Evolutionary conservation across 2,329 filamentous ascomycete species (phyloP), one percentile per base, ranked within the genome.

Genomic region (Mollisiaceae sp.): DNA sequence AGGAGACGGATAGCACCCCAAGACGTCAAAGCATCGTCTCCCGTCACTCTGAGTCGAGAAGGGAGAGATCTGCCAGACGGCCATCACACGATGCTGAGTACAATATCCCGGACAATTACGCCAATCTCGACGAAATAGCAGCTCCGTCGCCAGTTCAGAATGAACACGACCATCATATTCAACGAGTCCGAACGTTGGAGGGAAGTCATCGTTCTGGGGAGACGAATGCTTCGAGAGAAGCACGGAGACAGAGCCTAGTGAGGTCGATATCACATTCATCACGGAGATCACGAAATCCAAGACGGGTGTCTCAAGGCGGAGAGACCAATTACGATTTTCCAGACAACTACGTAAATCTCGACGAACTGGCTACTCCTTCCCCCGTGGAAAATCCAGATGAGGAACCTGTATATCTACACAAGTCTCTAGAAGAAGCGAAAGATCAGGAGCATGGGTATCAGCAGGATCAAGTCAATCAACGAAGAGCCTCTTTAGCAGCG

Each of bases 331-430:
- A 74, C 47, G 59, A 72, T 57, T 41, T 73, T 18, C 70, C 72
- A 9, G 69, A 74, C 47, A 65, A 69, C 45, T 83, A 81, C 65
- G 76, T 70, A 50, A 80, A 82, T 66, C 73, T 84, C 27, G 77
- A 80, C 64, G 83, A 85, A 70, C 66, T 80, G 4, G 75, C 75
- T 0, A 77, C 74, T 2, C 78, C 81, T 15, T 75, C 79, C 39
- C 81, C 82, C 2, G 77, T 85, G 2, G 77, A 82, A 63, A 82
- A 81, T 68, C 78, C 73, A 24, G 75, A 76, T 50, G 78, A 80
- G 65, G 76, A 68, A 59, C 70, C 67, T 24, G 67, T 75, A 55
- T 81, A 78, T 69, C 75, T 67, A 24, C 77, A 78, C 73, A 76
- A 74, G 60, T 80, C 75, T 24, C 76, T 81, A 36, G 81, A 84